Percentiles rank a stretch among this genome's conserved stretches.
Evolutionary conservation across 129 eudicot species (phyloP).

Genomic region (Chrysanthemum lavandulifolium): DNA sequence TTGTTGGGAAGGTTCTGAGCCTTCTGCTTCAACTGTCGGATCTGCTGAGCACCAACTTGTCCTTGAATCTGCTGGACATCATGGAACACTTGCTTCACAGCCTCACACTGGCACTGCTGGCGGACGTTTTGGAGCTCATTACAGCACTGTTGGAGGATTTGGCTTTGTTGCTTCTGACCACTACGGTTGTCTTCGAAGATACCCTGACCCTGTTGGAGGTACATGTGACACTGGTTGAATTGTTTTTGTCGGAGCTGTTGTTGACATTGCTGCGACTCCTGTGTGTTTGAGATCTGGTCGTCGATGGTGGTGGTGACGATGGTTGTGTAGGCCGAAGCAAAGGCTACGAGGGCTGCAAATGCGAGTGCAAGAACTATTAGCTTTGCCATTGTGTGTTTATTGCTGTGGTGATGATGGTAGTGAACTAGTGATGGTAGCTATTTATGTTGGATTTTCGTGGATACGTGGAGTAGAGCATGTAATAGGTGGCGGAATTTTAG

Average conservation of each 20-base stretch:
- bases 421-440: neutral
- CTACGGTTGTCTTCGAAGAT: neutral
- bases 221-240: too few relatives aligned
- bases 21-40: conserved; percentile 17
- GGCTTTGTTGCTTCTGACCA: neutral
- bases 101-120: conserved; percentile 25
- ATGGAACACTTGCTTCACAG: conserved; percentile 17
- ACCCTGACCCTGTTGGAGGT: too few relatives aligned
- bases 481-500: conserved; percentile 7
- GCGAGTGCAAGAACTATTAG: neutral
- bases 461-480: conserved; percentile 17
- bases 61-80: conserved; percentile 18
- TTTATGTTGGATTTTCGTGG: conserved; percentile 10
- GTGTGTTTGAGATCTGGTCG: too few relatives aligned
- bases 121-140: too few relatives aligned
- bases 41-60: conserved; percentile 9
- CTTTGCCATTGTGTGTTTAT: conserved; percentile 15
- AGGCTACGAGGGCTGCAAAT: too few relatives aligned
- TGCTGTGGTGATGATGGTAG: neutral
- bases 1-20: conserved; percentile 30
- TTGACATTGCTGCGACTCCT: too few relatives aligned
- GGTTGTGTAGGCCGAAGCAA: too few relatives aligned
- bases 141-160: too few relatives aligned
- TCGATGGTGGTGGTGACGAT: too few relatives aligned
- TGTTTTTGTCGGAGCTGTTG: too few relatives aligned